A percentile compares a stretch with the other conserved stretches of the same genome.
These are phyloP conservation scores for Truncatella angustata DNA, from an alignment of 2,329 filamentous ascomycete species.

Conservation along the genomic window DNA sequence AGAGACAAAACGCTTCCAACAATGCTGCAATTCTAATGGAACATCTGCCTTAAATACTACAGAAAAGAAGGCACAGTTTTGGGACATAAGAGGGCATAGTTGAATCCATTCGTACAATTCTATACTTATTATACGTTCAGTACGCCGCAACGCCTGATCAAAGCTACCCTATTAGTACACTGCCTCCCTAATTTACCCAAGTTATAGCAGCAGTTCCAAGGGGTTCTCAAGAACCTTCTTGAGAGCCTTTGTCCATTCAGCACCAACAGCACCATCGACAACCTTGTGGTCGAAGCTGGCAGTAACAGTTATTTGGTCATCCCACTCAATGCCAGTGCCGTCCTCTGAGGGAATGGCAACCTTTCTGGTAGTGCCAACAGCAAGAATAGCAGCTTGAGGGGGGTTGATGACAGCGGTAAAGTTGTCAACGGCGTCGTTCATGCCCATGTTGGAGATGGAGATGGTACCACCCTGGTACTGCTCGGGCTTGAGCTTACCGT, in stretches of 20 bases:
- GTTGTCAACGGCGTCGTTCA: slow-evolving; percentile 94
- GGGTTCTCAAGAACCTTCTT: slow-evolving; percentile 99
- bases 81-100: background rate
- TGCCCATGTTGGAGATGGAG: slow-evolving; percentile 99
- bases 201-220: slow-evolving; percentile 88
- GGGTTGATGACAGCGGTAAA: slow-evolving; percentile 99
- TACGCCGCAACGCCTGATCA: slow-evolving; percentile 10
- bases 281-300: slow-evolving; percentile 99
- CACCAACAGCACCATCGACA: slow-evolving; percentile 92
- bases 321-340: slow-evolving; percentile 79
- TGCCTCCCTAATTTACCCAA: background rate
- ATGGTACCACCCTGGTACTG: slow-evolving; percentile 99
- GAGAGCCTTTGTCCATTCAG: slow-evolving; percentile 93
- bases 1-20: too few relatives aligned
- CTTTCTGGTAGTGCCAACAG: slow-evolving; percentile 93
- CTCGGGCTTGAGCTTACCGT: slow-evolving; percentile 98
- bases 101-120: slow-evolving; percentile 10
- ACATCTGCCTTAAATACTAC: too few relatives aligned
- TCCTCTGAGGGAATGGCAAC: slow-evolving; percentile 87
- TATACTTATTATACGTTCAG: slow-evolving; percentile 11
- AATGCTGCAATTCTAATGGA: too few relatives aligned
- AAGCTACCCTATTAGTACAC: slow-evolving; percentile 10
- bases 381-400: slow-evolving; percentile 91
- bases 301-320: slow-evolving; percentile 94
- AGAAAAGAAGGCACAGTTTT: background rate